Conservation (phyloP, 1,284 basidiomycete species). For the Tilletia caries region DNA sequence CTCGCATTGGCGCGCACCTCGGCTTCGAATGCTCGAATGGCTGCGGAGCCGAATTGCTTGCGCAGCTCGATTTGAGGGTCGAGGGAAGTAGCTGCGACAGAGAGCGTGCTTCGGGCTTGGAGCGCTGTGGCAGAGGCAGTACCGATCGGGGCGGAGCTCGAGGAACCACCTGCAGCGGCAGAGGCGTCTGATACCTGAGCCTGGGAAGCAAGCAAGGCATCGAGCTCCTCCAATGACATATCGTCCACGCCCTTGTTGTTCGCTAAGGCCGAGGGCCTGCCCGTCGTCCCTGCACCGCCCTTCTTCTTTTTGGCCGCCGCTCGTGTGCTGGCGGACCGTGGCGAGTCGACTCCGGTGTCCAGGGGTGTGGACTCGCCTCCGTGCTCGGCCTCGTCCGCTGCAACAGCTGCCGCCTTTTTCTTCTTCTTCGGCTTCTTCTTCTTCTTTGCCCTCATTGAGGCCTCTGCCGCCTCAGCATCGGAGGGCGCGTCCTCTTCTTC, state of each 20-base stretch:
- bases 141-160: too few relatives aligned
- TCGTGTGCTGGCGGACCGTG: background rate
- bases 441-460: slow-evolving; percentile 25
- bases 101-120: background rate
- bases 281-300: background rate
- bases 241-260: slow-evolving; percentile 32
- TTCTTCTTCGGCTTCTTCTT: slow-evolving; percentile 50
- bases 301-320: slow-evolving; percentile 17
- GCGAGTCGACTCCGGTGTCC: background rate
- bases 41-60: slow-evolving; percentile 49
- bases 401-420: slow-evolving; percentile 23
- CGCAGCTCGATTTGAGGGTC: slow-evolving; percentile 48
- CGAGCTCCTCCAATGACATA: slow-evolving; percentile 49
- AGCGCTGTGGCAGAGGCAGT: background rate
- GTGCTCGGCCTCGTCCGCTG: background rate
- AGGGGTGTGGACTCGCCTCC: background rate
- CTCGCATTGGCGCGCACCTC: slow-evolving; percentile 26
- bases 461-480: slow-evolving; percentile 19
- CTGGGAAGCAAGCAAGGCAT: slow-evolving; percentile 40
- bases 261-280: background rate
- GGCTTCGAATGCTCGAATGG: slow-evolving; percentile 48
- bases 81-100: slow-evolving; percentile 24
- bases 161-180: background rate
- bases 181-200: slow-evolving; percentile 13
- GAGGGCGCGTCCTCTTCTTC: slow-evolving; percentile 24